Conservation (phyloP, 495 filamentous ascomycete species). For the Daldinia childiae region DNA sequence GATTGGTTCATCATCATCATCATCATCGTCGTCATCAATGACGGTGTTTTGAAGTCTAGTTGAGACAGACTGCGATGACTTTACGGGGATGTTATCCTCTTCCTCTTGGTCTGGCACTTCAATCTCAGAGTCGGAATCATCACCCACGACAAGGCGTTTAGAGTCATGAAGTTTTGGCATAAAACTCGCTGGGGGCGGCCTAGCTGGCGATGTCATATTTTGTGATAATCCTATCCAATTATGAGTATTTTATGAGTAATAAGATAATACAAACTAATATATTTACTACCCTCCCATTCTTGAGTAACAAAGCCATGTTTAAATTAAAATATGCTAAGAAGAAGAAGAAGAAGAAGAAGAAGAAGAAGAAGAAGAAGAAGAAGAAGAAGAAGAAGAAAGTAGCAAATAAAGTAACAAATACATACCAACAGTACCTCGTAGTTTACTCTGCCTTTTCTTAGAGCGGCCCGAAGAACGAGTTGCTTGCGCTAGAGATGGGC, state of each 20-base stretch:
- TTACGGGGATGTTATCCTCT: conserved; percentile 6
- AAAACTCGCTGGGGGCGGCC: conserved; percentile 28
- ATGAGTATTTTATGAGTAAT: conserved; percentile 20
- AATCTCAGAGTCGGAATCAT: conserved; percentile 32
- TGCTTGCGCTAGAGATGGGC: conserved; percentile 5
- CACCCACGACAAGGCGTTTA: not conserved
- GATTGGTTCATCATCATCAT: conserved; percentile 17
- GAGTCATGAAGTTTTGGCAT: conserved; percentile 23
- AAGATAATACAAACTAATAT: not conserved
- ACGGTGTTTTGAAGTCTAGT: conserved; percentile 31
- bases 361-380: too few species aligned
- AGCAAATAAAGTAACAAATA: too few species aligned
- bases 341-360: too few species aligned
- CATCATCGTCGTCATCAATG: conserved; percentile 28
- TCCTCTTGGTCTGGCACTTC: conserved; percentile 28
- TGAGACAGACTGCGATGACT: conserved; percentile 44
- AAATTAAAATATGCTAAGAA: not conserved
- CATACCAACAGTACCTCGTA: conserved; percentile 27
- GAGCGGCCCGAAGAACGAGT: conserved; percentile 1
- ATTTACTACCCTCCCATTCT: not conserved
- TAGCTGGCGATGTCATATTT: conserved; percentile 1
- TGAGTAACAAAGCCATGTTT: not conserved
- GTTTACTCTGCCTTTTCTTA: conserved; percentile 11
- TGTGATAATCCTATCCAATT: conserved; percentile 11
- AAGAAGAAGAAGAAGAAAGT: too few species aligned